phyloP scores from a whole-genome alignment of 352 stramenopile species.

The Phytopythium helicoides region DNA sequence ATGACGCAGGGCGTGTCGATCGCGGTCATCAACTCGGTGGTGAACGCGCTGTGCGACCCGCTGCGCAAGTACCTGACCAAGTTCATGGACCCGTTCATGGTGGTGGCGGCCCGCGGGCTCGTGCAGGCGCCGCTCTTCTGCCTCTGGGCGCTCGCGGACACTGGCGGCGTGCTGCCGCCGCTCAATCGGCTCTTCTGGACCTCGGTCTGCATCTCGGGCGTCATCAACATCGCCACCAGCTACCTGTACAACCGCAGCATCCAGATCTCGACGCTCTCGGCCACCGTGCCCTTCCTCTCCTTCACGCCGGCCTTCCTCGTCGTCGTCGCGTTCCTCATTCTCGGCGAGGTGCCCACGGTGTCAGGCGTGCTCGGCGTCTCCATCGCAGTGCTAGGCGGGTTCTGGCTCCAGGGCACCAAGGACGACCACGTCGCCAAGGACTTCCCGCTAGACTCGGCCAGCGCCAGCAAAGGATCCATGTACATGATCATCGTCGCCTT shows the following conservation, averaged over 20 bases:
- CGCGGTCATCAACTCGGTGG: constrained; percentile 75
- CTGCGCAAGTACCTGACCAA: constrained; percentile 83
- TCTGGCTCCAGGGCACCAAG: constrained; percentile 68
- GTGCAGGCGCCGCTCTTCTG: constrained; percentile 74
- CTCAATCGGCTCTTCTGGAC: constrained; percentile 85
- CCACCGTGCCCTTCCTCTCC: constrained; percentile 75
- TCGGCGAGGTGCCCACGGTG: constrained; percentile 68
- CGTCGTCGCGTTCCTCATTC: constrained; percentile 68
- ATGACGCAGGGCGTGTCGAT: constrained; percentile 70
- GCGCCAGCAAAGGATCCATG: constrained; percentile 72
- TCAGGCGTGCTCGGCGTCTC: constrained; percentile 61
- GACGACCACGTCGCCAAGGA: constrained; percentile 39
- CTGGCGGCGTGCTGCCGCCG: constrained; percentile 38
- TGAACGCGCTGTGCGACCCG: constrained; percentile 76
- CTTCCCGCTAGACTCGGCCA: constrained; percentile 42
- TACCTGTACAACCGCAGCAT: constrained; percentile 84
- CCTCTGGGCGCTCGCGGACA: constrained; percentile 60
- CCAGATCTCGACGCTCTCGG: constrained; percentile 80
- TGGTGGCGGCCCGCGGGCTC: constrained; percentile 65
- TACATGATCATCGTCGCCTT: constrained; percentile 85
- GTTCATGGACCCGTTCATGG: constrained; percentile 82
- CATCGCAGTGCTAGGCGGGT: constrained; percentile 68
- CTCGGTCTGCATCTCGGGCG: constrained; percentile 65
- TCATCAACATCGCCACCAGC: constrained; percentile 79
- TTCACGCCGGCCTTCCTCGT: constrained; percentile 79